phyloP scores from a whole-genome alignment of 257 asterid species.

The Anisodus tanguticus region DNA sequence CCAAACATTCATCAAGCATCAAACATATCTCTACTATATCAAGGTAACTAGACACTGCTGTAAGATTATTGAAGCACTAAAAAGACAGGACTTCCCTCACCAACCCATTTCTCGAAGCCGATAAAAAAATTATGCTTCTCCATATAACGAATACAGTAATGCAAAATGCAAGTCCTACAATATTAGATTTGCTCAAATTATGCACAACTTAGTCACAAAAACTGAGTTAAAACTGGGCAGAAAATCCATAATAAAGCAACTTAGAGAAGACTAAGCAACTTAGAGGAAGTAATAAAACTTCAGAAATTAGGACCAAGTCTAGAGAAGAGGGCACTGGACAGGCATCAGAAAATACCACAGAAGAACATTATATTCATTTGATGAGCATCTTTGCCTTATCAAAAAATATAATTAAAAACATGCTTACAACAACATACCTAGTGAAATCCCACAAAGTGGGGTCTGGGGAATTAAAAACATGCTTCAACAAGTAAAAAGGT shows the following conservation, averaged over 20 bases:
- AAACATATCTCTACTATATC: neutral
- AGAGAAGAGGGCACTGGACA: neutral
- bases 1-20: neutral
- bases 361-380: conserved; percentile 1
- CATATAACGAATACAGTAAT: neutral
- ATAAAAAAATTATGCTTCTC: neutral
- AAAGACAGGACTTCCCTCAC: too few species aligned
- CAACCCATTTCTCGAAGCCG: neutral
- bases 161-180: neutral
- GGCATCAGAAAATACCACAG: neutral
- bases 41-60: conserved; percentile 1
- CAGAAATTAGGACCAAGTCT: neutral
- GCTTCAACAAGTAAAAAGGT: too few species aligned
- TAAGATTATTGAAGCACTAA: neutral
- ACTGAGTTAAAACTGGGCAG: neutral
- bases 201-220: neutral
- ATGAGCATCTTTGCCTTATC: conserved; percentile 16
- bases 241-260: neutral
- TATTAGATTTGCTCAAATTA: neutral
- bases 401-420: neutral
- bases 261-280: neutral
- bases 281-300: neutral
- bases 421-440: too few species aligned
- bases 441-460: too few species aligned
- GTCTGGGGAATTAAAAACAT: neutral